Evolutionary conservation across 2,329 filamentous ascomycete species (phyloP).

Genomic region (Sporothrix brasiliensis): DNA sequence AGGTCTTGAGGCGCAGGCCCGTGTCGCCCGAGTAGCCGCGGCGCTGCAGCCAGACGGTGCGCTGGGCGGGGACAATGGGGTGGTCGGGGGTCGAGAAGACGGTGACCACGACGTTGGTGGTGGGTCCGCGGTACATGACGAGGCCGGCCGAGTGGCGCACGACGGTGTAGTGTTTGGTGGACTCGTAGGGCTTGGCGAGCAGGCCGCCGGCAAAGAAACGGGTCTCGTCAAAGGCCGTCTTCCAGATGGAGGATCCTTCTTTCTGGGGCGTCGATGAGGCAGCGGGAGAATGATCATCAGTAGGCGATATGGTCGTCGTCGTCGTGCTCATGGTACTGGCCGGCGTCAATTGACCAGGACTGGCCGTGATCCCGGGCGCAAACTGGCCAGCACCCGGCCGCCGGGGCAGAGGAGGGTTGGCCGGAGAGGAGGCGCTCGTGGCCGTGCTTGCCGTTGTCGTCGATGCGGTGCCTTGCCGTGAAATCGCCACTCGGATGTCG

Average conservation of each 20-base stretch:
- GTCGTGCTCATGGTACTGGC: neutral
- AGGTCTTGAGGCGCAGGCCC: conserved; percentile 66
- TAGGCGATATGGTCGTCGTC: neutral
- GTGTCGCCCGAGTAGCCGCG: conserved; percentile 70
- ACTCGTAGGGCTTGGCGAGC: conserved; percentile 64
- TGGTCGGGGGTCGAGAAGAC: conserved; percentile 60
- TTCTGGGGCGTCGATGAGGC: neutral
- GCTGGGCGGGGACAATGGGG: conserved; percentile 55
- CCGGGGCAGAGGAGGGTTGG: conserved; percentile 1
- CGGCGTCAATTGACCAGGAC: neutral
- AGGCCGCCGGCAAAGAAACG: conserved; percentile 68
- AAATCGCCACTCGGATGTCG: neutral
- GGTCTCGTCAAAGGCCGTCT: conserved; percentile 56
- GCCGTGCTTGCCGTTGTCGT: neutral
- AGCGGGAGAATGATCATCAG: too few species aligned
- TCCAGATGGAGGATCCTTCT: conserved; percentile 18
- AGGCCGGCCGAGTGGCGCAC: conserved; percentile 66
- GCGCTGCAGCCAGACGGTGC: conserved; percentile 68
- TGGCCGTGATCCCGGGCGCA: neutral
- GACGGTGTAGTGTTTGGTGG: conserved; percentile 66
- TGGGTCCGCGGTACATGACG: conserved; percentile 67
- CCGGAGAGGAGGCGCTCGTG: neutral
- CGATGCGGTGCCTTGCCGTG: neutral
- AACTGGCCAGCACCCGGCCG: conserved; percentile 15
- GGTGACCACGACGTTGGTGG: conserved; percentile 65